A percentile compares a stretch with the other conserved stretches of the same genome.
Conservation (phyloP, 805 yeast genomes). For the Candida khao-thaluensis region DNA sequence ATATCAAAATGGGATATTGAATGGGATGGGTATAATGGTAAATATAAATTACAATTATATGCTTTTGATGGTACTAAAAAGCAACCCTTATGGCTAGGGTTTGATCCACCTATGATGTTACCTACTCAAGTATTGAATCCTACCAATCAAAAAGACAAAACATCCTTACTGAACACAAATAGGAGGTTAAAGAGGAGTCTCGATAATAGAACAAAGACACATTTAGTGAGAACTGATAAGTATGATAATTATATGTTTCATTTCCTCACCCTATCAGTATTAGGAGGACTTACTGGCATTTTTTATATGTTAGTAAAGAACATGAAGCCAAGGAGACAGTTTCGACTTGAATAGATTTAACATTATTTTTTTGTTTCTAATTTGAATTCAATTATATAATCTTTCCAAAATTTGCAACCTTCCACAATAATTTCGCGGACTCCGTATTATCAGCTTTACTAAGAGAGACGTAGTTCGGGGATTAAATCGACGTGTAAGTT, state of each 20-base stretch:
- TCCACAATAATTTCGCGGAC: no score
- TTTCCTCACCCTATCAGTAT: neutral
- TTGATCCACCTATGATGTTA: constrained; percentile 21
- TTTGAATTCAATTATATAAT: no score
- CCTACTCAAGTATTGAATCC: constrained; percentile 21
- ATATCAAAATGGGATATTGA: constrained; percentile 16
- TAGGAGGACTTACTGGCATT: constrained; percentile 3
- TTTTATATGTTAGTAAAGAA: neutral
- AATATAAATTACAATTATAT: constrained; percentile 17
- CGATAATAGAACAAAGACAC: constrained; percentile 11
- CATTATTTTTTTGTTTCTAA: no score
- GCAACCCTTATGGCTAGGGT: constrained; percentile 22
- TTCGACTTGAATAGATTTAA: no score
- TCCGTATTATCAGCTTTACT: no score
- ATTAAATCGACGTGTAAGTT: no score
- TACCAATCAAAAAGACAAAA: constrained; percentile 11
- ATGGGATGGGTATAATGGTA: constrained; percentile 18
- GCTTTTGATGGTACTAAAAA: constrained; percentile 18
- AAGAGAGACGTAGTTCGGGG: no score
- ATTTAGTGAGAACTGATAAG: constrained; percentile 1
- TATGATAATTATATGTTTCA: constrained; percentile 7
- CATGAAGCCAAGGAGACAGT: neutral
- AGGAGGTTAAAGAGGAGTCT: constrained; percentile 14
- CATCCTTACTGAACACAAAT: constrained; percentile 8
- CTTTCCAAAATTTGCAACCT: no score